Base-by-base conservation (phyloP, 306 rosid genomes). In the Quercus bicolor region DNA sequence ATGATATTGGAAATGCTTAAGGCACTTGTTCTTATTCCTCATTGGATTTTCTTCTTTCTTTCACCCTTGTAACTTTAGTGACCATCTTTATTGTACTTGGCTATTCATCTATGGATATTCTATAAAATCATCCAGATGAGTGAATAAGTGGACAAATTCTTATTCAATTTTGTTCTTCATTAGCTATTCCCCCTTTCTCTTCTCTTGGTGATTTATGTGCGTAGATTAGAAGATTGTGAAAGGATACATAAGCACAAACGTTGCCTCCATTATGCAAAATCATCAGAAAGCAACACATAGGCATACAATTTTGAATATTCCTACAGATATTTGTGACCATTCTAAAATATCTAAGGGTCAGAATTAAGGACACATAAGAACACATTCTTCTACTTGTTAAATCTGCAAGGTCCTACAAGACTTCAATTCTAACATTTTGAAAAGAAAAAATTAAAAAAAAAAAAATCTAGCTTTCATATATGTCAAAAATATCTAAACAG, bases 261-360 rank as follows among this genome's bases (percentile, higher is more conserved):
- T 48, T 2, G 45, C 45, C 53, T 10, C 15, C 53, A 13, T 48
- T 3, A 48, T 13, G 11, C 37, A 62, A 26, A 34, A 34, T 66
- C 72, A 66, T 34, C 26, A 66, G 0, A 66, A 66, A 34, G 72
- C 51, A 34, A 66, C 16, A 66, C 65, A 2, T 14, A 65, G 48
- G 48, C 18, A 21, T 55, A 14, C 28, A 23, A 26, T 40, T 8
- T 40, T 8, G 45, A 40, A 40, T 18, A 68, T 64, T 74, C 20
- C 20, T 55, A 21, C 61, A 78, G 80, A 75, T 78, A 69, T 81
- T 81, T 74, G 43, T 70, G 51, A 57, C 72, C 26, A 24, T 28
- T 16, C 15, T 4, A 61, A 73, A 77, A 71, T 61, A 71, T 76
- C 85, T 24, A 73, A 34, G 53, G 75, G 70, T 68, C 61, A 14